phyloP scores from a whole-genome alignment of 163 green algal genomes.

The Scenedesmus sp. region DNA sequence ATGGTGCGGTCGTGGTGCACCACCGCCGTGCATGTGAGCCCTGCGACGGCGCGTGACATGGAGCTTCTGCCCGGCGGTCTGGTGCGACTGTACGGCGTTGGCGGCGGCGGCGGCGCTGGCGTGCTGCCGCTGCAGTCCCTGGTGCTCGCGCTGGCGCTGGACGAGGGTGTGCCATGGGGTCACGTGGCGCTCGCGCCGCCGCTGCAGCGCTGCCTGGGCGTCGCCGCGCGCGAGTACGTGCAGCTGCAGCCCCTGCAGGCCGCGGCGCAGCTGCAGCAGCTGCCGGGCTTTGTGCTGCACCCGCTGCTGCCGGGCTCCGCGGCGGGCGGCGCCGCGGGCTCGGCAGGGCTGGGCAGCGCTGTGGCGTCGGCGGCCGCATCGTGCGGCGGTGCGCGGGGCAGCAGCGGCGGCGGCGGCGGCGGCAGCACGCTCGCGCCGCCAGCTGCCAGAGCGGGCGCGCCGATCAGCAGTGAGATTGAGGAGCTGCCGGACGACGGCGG shows the following conservation, averaged over 20 bases:
- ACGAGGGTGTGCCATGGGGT: constrained; percentile 39
- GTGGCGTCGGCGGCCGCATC: too few species aligned
- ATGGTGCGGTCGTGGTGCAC: constrained; percentile 28
- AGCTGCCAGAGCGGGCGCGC: neutral
- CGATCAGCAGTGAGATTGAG: constrained; percentile 24
- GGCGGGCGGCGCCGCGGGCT: neutral
- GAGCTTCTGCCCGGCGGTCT: neutral
- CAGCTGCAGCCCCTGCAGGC: constrained; percentile 37
- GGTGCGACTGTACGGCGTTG: neutral
- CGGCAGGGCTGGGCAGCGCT: neutral
- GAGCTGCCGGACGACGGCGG: neutral
- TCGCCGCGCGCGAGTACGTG: constrained; percentile 51
- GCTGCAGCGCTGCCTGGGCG: constrained; percentile 50
- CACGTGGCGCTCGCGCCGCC: constrained; percentile 60
- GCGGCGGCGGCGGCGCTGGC: constrained; percentile 32
- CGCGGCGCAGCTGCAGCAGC: constrained; percentile 32
- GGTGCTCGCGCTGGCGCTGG: constrained; percentile 38
- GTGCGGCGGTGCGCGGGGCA: neutral
- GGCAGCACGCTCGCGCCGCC: neutral
- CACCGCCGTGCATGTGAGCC: constrained; percentile 9
- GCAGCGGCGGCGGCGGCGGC: neutral
- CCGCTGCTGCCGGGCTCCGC: constrained; percentile 20
- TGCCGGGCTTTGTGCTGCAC: constrained; percentile 21
- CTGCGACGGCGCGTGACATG: constrained; percentile 13
- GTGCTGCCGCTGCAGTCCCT: constrained; percentile 25